phyloP scores from a whole-genome alignment of 2,329 filamentous ascomycete genomes.

The Sporothrix curviconia region DNA sequence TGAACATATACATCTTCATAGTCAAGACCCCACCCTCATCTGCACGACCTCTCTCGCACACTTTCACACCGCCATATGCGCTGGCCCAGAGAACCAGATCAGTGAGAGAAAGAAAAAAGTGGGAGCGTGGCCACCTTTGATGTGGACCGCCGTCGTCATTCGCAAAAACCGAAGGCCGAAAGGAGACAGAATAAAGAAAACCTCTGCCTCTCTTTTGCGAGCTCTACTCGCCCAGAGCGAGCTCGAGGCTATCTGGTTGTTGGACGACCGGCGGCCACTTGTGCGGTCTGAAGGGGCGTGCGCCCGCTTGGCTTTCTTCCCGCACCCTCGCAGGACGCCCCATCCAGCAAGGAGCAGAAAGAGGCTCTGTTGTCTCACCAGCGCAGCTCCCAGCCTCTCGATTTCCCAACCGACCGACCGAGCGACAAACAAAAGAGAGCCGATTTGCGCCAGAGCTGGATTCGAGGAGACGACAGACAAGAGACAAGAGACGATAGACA shows the following conservation, averaged over 20 bases:
- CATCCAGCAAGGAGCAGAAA: neutral
- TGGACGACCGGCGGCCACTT: slow-evolving; percentile 7
- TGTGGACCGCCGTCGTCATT: neutral
- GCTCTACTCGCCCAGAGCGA: neutral
- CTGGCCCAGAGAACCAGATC: neutral
- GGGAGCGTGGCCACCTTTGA: neutral
- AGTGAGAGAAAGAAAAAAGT: neutral
- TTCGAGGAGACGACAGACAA: neutral
- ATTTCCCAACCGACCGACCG: slow-evolving; percentile 22
- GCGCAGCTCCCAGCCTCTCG: slow-evolving; percentile 29
- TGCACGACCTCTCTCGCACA: neutral
- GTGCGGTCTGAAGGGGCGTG: slow-evolving; percentile 5
- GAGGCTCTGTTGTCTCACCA: slow-evolving; percentile 12
- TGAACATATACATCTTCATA: no score
- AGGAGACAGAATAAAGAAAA: no score
- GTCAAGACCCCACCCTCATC: no score
- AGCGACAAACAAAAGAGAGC: slow-evolving; percentile 9
- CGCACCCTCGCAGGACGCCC: neutral
- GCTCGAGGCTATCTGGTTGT: neutral
- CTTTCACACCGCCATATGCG: neutral
- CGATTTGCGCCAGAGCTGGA: neutral
- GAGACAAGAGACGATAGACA: neutral
- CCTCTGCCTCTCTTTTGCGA: neutral
- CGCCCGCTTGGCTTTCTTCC: neutral
- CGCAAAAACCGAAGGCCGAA: neutral